Base-by-base conservation (phyloP, 495 filamentous ascomycete genomes). In the Podospora pseudoanserina region DNA sequence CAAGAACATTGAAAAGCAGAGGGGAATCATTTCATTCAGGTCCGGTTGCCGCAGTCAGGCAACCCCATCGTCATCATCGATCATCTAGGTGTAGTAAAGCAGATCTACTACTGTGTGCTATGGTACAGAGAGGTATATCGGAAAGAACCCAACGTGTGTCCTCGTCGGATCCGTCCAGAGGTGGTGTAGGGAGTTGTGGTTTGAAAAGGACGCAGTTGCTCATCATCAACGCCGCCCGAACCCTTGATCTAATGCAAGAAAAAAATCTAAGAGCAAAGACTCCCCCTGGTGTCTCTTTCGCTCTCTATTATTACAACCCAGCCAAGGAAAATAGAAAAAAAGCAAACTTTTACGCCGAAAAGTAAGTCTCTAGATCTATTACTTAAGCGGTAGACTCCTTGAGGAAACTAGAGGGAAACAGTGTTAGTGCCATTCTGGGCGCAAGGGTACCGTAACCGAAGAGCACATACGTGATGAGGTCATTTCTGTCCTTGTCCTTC, bases 401-500 rank as follows among this genome's bases (percentile, higher is more conserved):
- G 80, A 90, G 84, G 86, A 79, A 88, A 75, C 88, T 90, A 74
- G 71, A 6, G 27, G 20, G 60, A 63, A 34, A 61, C 16, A 18
- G 23, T 58, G 69, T 72, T 69, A 75, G 68, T 56, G 3, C 62
- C 32, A 49, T 11, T 49, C 7, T 7, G 44, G 20, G 13, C 30
- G 70, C 60, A 71, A 72, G 67, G 72, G 62, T 53, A 63, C 20
- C 15, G 32, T 39, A 44, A 15, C 61, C 30, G 61, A 53, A 68
- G 62, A 20, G 60, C 74, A 86, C 92, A 74, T 90, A 96, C 92
- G 93, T 94, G 87, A 98, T 96, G 73, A 99, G 87, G 84, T 99
- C 96, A 83, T 98, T 98, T 81, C 95, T 87, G 85, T 99, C 95
- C 91, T 97, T 97, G 73, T 86, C 88, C 91, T 99, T 99, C 94